Evolutionary conservation across 2,329 filamentous ascomycete species (phyloP).

Genomic region (Fonsecaea multimorphosa): DNA sequence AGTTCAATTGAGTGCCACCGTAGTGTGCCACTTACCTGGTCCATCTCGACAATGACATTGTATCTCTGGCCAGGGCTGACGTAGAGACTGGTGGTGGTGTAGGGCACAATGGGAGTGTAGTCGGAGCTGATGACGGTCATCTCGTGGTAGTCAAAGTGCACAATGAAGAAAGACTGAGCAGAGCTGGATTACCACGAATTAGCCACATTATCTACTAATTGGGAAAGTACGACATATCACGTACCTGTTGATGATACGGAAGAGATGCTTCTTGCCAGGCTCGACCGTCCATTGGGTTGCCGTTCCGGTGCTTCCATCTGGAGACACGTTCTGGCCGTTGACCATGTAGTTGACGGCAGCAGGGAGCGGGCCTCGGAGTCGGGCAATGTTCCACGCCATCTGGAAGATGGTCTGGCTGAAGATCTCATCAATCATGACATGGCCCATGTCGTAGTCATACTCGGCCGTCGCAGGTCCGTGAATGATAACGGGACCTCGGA

Average conservation of each 20-base stretch:
- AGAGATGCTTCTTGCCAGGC: conserved; percentile 40
- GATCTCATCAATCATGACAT: conserved; percentile 38
- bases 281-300: conserved; percentile 33
- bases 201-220: background rate
- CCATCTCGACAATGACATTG: conserved; percentile 41
- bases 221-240: background rate
- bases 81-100: conserved; percentile 67
- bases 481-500: conserved; percentile 39
- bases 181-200: conserved; percentile 22
- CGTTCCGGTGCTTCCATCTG: conserved; percentile 33
- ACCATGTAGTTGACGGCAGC: conserved; percentile 36
- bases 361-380: conserved; percentile 29
- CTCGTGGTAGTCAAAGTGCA: conserved; percentile 54
- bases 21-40: conserved; percentile 29
- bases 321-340: conserved; percentile 39
- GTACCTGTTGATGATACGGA: conserved; percentile 40
- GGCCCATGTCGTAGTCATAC: conserved; percentile 38
- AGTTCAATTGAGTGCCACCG: background rate
- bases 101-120: conserved; percentile 46
- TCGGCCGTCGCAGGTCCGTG: conserved; percentile 39
- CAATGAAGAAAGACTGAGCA: conserved; percentile 36
- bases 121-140: conserved; percentile 49
- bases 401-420: conserved; percentile 36
- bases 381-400: conserved; percentile 35
- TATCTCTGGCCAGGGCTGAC: conserved; percentile 59